Evolutionary conservation across 345 rosid genomes (phyloP), one percentile per base, ranked within the genome.

Genomic region (Microthlaspi erraticum): DNA sequence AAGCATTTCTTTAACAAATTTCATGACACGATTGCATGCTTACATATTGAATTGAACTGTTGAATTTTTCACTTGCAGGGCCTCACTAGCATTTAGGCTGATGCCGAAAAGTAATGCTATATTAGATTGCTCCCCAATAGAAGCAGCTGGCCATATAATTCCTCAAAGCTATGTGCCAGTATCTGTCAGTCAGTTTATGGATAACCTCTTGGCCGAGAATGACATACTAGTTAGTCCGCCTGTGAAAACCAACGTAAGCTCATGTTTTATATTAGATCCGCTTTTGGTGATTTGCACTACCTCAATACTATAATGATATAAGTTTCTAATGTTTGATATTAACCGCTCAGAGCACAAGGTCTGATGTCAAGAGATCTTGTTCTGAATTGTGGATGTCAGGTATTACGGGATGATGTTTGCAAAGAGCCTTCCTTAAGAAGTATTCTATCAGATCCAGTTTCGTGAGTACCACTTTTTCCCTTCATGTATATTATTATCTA

Each of bases 151-250:
- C 72, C 97, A 94, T 82, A 83, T 86, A 57, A 89, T 89, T 81
- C 93, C 96, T 23, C 99, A 89, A 37, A 86, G 91, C 80, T 91
- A 85, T 81, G 95, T 86, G 44, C 97, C 95, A 45, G 83, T 94
- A 75, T 91, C 99, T 54, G 97, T 89, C 37, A 94, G 96, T 83
- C 97, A 94, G 78, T 94, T 94, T 81, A 88, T 94, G 99, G 97
- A 91, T 74, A 95, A 94, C 72, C 97, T 94, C 74, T 86, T 96
- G 77, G 93, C 96, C 13, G 99, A 91, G 87, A 95, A 91, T 82
- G 95, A 86, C 58, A 83, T 75, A 44, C 55, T 76, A 76, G 81
- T 86, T 79, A 82, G 37, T 68, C 84, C 71, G 20, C 83, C 87
- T 70, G 93, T 88, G 79, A 85, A 83, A 68, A 66, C 76, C 68